Percentiles rank a stretch among this genome's conserved stretches.
Conservation (phyloP, 768 basidiomycete genomes). For the Hygrophorus pudorinus region DNA sequence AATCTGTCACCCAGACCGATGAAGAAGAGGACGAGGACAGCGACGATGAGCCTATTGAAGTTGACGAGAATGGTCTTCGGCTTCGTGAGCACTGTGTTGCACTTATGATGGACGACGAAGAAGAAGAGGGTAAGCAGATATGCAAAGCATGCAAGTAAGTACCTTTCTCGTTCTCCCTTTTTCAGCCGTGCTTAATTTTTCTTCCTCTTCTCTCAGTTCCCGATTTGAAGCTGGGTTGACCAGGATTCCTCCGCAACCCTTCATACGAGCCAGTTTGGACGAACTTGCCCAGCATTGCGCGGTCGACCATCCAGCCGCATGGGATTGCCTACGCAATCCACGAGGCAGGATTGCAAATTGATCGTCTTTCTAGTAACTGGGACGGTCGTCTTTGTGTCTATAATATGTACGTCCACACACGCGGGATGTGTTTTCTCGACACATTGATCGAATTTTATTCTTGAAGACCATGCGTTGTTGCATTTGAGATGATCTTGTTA, state of each 20-base stretch:
- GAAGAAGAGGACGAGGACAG: conserved; percentile 25
- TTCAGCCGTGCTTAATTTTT: neutral
- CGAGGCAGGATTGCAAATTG: neutral
- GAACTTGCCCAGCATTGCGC: conserved; percentile 39
- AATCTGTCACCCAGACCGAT: conserved; percentile 2
- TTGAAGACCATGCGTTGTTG: too few relatives aligned
- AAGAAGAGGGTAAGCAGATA: conserved; percentile 19
- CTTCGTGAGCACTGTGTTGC: conserved; percentile 8
- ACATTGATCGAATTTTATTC: too few relatives aligned
- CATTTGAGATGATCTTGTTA: too few relatives aligned
- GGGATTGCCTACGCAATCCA: conserved; percentile 21
- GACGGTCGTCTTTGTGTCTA: neutral
- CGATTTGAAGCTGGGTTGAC: conserved; percentile 23
- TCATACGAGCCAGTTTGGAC: conserved; percentile 28
- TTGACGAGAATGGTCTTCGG: conserved; percentile 29
- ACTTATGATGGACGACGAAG: conserved; percentile 15
- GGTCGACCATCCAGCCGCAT: conserved; percentile 37
- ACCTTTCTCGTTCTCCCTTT: neutral
- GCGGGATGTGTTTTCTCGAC: too few relatives aligned
- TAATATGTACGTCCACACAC: neutral
- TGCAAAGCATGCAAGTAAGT: conserved; percentile 49
- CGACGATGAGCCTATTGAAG: conserved; percentile 18
- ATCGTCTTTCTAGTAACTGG: neutral
- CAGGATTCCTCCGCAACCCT: conserved; percentile 23
- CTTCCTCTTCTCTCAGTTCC: conserved; percentile 17